Evolutionary conservation across 2,329 filamentous ascomycete genomes (phyloP).

Genomic region (Pezicula rhizophila): DNA sequence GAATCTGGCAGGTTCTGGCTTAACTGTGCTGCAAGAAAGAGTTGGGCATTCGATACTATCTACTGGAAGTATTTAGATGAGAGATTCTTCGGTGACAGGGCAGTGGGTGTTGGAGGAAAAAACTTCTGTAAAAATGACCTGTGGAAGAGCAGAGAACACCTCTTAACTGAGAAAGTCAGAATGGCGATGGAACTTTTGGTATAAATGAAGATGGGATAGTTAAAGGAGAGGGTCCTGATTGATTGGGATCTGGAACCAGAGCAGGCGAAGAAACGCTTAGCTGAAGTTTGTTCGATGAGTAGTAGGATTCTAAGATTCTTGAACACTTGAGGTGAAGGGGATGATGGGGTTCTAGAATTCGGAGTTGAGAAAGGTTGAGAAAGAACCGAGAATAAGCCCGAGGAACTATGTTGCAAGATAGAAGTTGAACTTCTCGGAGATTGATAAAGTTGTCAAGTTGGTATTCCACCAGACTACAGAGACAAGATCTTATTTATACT

Average conservation of each 20-base stretch:
- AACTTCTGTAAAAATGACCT: constrained; percentile 11
- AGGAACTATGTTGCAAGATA: too few relatives aligned
- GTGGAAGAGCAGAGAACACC: constrained; percentile 23
- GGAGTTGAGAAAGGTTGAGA: too few relatives aligned
- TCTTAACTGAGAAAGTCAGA: constrained; percentile 22
- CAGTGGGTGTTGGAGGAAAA: neutral
- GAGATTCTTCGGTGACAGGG: constrained; percentile 27
- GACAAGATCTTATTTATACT: too few relatives aligned
- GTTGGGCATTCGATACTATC: constrained; percentile 32
- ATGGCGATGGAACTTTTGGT: constrained; percentile 26
- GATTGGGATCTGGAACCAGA: constrained; percentile 6
- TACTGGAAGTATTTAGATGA: constrained; percentile 33
- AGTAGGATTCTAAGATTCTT: too few relatives aligned
- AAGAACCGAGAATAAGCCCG: too few relatives aligned
- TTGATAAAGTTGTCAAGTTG: too few relatives aligned
- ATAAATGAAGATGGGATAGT: constrained; percentile 26
- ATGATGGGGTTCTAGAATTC: too few relatives aligned
- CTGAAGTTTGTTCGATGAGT: constrained; percentile 3
- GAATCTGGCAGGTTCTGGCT: constrained; percentile 28
- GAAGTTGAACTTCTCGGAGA: too few relatives aligned
- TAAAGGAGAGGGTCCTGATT: constrained; percentile 5
- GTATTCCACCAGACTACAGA: too few relatives aligned
- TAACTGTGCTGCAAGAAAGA: constrained; percentile 31
- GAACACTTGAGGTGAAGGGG: too few relatives aligned
- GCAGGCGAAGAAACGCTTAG: neutral